phyloP scores from a whole-genome alignment of 768 basidiomycete species.

The Amanita fuliginea region DNA sequence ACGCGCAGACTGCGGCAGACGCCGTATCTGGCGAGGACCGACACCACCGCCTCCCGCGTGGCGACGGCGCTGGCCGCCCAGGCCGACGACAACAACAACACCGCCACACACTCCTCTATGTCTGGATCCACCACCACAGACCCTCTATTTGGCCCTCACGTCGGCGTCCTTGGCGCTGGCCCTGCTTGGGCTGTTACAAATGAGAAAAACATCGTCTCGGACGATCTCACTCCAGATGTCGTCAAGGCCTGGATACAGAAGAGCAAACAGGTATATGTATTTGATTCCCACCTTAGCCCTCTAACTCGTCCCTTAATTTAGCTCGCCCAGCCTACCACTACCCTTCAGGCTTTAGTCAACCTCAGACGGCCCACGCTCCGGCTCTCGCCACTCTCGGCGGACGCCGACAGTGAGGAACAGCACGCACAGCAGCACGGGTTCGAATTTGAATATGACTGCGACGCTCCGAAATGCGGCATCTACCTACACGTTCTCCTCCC shows the following conservation, averaged over 20 bases:
- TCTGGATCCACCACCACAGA: constrained; percentile 44
- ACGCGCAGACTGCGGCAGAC: constrained; percentile 39
- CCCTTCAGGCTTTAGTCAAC: constrained; percentile 89
- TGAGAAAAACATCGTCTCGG: constrained; percentile 53
- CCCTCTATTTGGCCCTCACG: constrained; percentile 85
- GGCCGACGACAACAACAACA: constrained; percentile 16
- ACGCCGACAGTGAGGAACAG: constrained; percentile 20
- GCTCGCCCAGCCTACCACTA: constrained; percentile 81
- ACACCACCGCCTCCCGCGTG: constrained; percentile 34
- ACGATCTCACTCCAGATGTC: constrained; percentile 72
- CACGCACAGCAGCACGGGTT: constrained; percentile 58
- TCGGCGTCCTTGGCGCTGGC: constrained; percentile 61
- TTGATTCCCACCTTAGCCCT: no score
- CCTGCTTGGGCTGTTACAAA: constrained; percentile 59
- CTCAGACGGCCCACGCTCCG: constrained; percentile 84
- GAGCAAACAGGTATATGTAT: constrained; percentile 53
- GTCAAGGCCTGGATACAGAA: constrained; percentile 80
- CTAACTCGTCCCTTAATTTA: constrained; percentile 15
- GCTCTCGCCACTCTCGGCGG: constrained; percentile 51
- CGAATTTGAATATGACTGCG: constrained; percentile 90
- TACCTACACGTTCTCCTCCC: constrained; percentile 68
- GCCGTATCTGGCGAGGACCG: constrained; percentile 41
- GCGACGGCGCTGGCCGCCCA: constrained; percentile 43
- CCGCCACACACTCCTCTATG: constrained; percentile 1
- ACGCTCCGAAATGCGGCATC: constrained; percentile 75